A percentile compares a stretch with the other conserved stretches of the same genome.
Evolutionary conservation across 2,329 filamentous ascomycete species (phyloP).

Genomic region (Colletotrichum sublineola): DNA sequence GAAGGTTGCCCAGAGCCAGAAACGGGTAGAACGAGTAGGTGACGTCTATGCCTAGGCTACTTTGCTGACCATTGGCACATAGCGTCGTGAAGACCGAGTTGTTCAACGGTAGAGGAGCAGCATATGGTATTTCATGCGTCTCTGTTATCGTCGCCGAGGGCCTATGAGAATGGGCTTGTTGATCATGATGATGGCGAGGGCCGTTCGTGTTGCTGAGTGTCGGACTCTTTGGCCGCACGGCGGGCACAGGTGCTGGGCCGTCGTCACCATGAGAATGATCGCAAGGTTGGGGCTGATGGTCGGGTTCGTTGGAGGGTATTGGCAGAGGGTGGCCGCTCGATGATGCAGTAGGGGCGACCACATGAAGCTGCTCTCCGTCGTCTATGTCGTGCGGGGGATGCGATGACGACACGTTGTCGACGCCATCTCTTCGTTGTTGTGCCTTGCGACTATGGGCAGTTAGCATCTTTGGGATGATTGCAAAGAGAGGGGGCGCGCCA

Average conservation of each 20-base stretch:
- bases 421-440: slow-evolving; percentile 47
- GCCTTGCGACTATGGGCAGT: slow-evolving; percentile 46
- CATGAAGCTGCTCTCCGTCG: slow-evolving; percentile 45
- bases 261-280: slow-evolving; percentile 12
- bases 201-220: neutral
- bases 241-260: neutral
- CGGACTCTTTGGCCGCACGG: slow-evolving; percentile 21
- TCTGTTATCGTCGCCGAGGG: slow-evolving; percentile 32
- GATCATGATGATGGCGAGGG: slow-evolving; percentile 2
- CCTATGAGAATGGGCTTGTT: neutral
- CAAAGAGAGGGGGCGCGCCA: neutral
- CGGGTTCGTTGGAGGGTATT: slow-evolving; percentile 18
- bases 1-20: slow-evolving; percentile 51
- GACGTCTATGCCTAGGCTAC: slow-evolving; percentile 50
- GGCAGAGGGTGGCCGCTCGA: slow-evolving; percentile 47
- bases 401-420: slow-evolving; percentile 47
- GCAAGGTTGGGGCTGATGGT: neutral
- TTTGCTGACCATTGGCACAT: slow-evolving; percentile 49
- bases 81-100: neutral
- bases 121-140: slow-evolving; percentile 10
- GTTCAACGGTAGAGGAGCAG: neutral
- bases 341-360: slow-evolving; percentile 48
- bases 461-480: neutral
- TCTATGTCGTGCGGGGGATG: slow-evolving; percentile 49
- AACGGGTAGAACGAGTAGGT: slow-evolving; percentile 61